These are phyloP conservation scores for Mycena leptocephala DNA, from an alignment of 768 basidiomycete species.

Conservation along the genomic window DNA sequence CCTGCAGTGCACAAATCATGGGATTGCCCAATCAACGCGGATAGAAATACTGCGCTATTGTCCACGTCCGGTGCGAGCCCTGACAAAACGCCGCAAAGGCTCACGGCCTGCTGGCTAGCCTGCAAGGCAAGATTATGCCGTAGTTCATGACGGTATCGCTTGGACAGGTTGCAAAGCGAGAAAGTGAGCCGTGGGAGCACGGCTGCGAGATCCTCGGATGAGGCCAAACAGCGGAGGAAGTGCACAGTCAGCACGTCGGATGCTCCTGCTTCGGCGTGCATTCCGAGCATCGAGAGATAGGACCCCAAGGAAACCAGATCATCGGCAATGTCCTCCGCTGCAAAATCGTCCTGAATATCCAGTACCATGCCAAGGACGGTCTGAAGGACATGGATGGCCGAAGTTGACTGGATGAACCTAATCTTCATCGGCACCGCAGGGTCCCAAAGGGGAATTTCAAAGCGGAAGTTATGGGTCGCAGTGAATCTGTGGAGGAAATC, in stretches of 20 bases:
- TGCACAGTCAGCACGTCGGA: not conserved
- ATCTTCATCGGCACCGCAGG: not conserved
- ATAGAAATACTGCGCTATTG: not conserved
- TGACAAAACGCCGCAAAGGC: not conserved
- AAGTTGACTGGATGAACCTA: not conserved
- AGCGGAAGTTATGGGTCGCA: not conserved
- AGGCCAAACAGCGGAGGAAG: not conserved
- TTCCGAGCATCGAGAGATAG: not conserved
- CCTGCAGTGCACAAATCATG: not conserved
- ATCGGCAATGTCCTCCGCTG: not conserved
- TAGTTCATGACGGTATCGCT: not conserved
- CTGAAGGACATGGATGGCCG: conserved; percentile 5
- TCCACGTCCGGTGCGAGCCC: not conserved
- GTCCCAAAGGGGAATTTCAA: not conserved
- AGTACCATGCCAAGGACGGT: conserved; percentile 8
- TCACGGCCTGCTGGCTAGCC: conserved; percentile 14
- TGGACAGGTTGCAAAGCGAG: not conserved
- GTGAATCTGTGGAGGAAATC: not conserved
- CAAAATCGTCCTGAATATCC: not conserved
- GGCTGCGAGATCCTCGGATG: not conserved
- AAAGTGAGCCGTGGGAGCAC: not conserved
- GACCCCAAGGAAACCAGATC: not conserved
- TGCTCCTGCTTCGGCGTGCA: conserved; percentile 9
- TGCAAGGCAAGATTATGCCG: not conserved
- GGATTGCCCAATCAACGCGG: not conserved